phyloP scores from a whole-genome alignment of 306 rosid species.

The Prunus mume region DNA sequence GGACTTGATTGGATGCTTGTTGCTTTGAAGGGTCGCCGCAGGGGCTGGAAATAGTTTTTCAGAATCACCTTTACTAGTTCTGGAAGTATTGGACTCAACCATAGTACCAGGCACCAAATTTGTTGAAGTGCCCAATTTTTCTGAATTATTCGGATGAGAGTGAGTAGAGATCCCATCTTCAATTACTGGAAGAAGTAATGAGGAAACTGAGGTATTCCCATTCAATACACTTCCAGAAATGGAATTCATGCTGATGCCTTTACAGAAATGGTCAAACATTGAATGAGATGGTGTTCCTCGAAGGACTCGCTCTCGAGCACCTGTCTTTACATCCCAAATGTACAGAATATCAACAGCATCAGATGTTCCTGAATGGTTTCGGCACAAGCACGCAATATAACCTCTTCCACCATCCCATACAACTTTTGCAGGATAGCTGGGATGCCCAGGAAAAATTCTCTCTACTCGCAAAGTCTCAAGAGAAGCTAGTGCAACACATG shows the following conservation, averaged over 20 bases:
- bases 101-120: constrained; percentile 47
- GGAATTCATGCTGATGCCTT: constrained; percentile 66
- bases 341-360: constrained; percentile 64
- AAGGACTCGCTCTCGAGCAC: constrained; percentile 80
- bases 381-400: constrained; percentile 83
- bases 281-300: constrained; percentile 90
- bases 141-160: constrained; percentile 38
- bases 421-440: constrained; percentile 80
- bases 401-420: constrained; percentile 95
- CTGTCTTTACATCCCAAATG: constrained; percentile 94
- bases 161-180: constrained; percentile 71
- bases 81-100: constrained; percentile 42
- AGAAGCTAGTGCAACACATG: constrained; percentile 84
- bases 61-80: constrained; percentile 41
- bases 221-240: constrained; percentile 62
- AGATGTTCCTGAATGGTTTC: constrained; percentile 52
- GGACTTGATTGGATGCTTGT: constrained; percentile 70
- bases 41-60: constrained; percentile 32
- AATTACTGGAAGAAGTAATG: constrained; percentile 62
- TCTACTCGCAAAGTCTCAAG: constrained; percentile 85
- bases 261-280: constrained; percentile 88
- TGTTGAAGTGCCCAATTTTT: constrained; percentile 41
- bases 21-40: constrained; percentile 36
- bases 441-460: constrained; percentile 92
- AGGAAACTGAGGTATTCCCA: constrained; percentile 88